Conservation (phyloP, 805 yeast species). For the Ogataea sp. region DNA sequence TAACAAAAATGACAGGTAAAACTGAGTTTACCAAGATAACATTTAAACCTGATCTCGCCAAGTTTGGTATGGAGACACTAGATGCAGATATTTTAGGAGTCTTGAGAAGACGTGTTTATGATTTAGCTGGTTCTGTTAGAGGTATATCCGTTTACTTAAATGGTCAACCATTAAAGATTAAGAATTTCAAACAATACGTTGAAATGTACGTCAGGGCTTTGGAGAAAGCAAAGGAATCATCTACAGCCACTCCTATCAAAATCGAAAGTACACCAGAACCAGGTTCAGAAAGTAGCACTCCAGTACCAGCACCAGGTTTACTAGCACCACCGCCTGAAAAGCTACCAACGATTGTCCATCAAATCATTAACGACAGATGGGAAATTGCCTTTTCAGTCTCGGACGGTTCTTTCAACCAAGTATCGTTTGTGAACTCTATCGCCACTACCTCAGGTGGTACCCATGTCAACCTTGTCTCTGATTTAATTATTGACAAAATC, state of each 20-base stretch:
- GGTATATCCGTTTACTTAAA: slow-evolving; percentile 75
- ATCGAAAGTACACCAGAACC: slow-evolving; percentile 8
- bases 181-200: slow-evolving; percentile 77
- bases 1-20: slow-evolving; percentile 46
- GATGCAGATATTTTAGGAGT: slow-evolving; percentile 82
- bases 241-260: slow-evolving; percentile 4
- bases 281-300: slow-evolving; percentile 2
- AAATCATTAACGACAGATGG: slow-evolving; percentile 82
- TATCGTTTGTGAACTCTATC: slow-evolving; percentile 93
- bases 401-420: slow-evolving; percentile 85
- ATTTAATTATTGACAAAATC: slow-evolving; percentile 73
- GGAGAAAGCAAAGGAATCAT: slow-evolving; percentile 38
- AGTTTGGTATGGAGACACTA: slow-evolving; percentile 77
- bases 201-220: slow-evolving; percentile 83
- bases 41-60: slow-evolving; percentile 78
- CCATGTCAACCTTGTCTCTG: slow-evolving; percentile 80
- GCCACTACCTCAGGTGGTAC: slow-evolving; percentile 98
- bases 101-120: slow-evolving; percentile 88
- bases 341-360: slow-evolving; percentile 58
- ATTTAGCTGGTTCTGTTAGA: slow-evolving; percentile 86
- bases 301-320: neutral
- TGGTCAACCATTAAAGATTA: slow-evolving; percentile 60
- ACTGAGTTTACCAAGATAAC: slow-evolving; percentile 81
- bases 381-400: slow-evolving; percentile 93
- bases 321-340: slow-evolving; percentile 29